phyloP scores from a whole-genome alignment of 2,329 filamentous ascomycete genomes.

The Xylariaceae sp. region DNA sequence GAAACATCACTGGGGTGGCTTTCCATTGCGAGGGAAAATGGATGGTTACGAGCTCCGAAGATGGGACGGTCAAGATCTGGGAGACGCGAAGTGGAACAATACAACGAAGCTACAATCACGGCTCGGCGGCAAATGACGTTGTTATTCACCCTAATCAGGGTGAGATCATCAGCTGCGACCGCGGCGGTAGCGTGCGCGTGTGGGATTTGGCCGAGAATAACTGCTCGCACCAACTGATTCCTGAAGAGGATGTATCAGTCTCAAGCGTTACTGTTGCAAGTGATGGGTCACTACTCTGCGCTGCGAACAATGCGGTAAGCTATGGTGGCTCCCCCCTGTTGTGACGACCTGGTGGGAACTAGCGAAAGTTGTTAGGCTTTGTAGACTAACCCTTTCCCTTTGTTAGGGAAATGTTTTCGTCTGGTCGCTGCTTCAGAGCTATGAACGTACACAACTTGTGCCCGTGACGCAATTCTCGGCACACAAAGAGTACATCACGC shows the following conservation, averaged over 20 bases:
- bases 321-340: background rate
- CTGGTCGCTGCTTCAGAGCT: slow-evolving; percentile 87
- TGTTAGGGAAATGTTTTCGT: slow-evolving; percentile 91
- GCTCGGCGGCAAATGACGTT: slow-evolving; percentile 90
- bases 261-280: slow-evolving; percentile 95
- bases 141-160: slow-evolving; percentile 99
- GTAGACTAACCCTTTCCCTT: background rate
- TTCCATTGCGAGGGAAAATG: slow-evolving; percentile 99
- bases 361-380: background rate
- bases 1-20: slow-evolving; percentile 93
- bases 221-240: slow-evolving; percentile 94
- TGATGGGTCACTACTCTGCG: slow-evolving; percentile 90
- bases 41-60: slow-evolving; percentile 98
- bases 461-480: slow-evolving; percentile 89
- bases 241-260: slow-evolving; percentile 92
- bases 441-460: slow-evolving; percentile 81
- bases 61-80: slow-evolving; percentile 97
- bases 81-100: slow-evolving; percentile 85
- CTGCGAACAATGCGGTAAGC: slow-evolving; percentile 85
- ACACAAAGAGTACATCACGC: slow-evolving; percentile 91
- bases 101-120: slow-evolving; percentile 92
- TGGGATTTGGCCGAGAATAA: slow-evolving; percentile 98
- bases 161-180: slow-evolving; percentile 95
- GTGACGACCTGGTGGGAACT: background rate
- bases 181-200: slow-evolving; percentile 87